These are phyloP conservation scores for Pichia kudriavzevii DNA, from an alignment of 1,139 yeast genomes.

Conservation along the genomic window DNA sequence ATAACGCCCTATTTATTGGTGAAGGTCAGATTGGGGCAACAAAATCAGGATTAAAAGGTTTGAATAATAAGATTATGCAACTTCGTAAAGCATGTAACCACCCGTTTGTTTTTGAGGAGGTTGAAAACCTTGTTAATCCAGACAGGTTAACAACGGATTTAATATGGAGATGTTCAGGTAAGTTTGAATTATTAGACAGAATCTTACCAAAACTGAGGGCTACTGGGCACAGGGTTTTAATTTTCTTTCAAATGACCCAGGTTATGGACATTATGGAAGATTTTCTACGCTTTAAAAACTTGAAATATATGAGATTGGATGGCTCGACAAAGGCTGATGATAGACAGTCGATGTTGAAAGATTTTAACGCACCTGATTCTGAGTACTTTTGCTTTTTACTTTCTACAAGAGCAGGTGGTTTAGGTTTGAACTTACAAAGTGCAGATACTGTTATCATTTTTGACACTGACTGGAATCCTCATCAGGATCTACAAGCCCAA, in stretches of 20 bases:
- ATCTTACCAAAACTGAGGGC: constrained; percentile 67
- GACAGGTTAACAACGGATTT: constrained; percentile 56
- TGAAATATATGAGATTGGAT: constrained; percentile 72
- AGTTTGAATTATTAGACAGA: constrained; percentile 69
- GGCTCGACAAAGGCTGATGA: constrained; percentile 83
- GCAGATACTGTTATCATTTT: constrained; percentile 85
- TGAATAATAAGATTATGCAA: constrained; percentile 92
- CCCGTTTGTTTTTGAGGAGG: constrained; percentile 95
- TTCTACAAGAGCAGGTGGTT: constrained; percentile 86
- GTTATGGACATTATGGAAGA: constrained; percentile 89
- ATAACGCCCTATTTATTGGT: constrained; percentile 59
- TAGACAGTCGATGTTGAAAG: constrained; percentile 60
- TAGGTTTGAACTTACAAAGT: constrained; percentile 77
- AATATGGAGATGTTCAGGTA: constrained; percentile 70
- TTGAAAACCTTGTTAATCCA: constrained; percentile 82
- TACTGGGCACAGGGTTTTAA: constrained; percentile 71
- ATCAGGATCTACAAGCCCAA: constrained; percentile 86
- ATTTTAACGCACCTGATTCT: constrained; percentile 64
- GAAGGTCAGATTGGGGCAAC: constrained; percentile 34
- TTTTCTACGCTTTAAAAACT: constrained; percentile 52
- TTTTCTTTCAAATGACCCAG: constrained; percentile 84
- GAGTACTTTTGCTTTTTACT: constrained; percentile 71
- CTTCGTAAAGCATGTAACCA: constrained; percentile 93
- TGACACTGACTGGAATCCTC: constrained; percentile 91
- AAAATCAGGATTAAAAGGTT: constrained; percentile 65